A percentile compares a stretch with the other conserved stretches of the same genome.
Evolutionary conservation across 2,329 filamentous ascomycete genomes (phyloP).

Genomic region (Pseudogymnoascus sp.): DNA sequence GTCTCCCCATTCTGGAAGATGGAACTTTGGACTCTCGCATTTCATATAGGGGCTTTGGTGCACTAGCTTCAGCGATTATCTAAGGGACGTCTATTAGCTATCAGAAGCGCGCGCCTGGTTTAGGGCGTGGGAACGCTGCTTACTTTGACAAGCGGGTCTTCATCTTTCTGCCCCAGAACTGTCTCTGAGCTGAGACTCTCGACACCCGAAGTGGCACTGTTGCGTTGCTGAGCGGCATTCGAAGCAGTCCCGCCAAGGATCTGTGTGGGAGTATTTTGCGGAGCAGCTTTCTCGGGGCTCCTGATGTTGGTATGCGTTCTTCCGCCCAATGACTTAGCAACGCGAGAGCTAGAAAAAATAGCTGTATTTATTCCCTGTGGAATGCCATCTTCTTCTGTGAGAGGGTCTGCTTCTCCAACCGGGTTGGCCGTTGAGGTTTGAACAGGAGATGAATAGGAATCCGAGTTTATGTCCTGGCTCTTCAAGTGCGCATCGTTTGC

Average conservation of each 20-base stretch:
- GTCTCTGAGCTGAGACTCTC: not conserved
- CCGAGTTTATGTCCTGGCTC: slow-evolving; percentile 21
- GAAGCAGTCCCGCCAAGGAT: not conserved
- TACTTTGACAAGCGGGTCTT: not conserved
- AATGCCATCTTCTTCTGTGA: slow-evolving; percentile 37
- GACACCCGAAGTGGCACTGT: not conserved
- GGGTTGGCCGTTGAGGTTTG: not conserved
- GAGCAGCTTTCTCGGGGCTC: not conserved
- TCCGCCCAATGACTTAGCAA: slow-evolving; percentile 48
- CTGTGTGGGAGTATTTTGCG: not conserved
- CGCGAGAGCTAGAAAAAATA: slow-evolving; percentile 53
- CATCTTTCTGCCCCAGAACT: not conserved
- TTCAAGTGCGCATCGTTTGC: slow-evolving; percentile 18
- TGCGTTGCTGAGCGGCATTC: not conserved
- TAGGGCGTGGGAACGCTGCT: not conserved
- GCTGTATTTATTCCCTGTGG: slow-evolving; percentile 53
- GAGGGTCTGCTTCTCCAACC: slow-evolving; percentile 13
- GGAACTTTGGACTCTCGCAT: slow-evolving; percentile 87
- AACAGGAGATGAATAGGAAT: slow-evolving; percentile 31
- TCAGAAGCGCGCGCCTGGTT: not conserved
- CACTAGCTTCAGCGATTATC: slow-evolving; percentile 18
- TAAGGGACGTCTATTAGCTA: slow-evolving; percentile 34
- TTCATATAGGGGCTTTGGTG: slow-evolving; percentile 45
- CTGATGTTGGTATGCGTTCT: slow-evolving; percentile 28
- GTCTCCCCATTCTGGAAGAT: slow-evolving; percentile 72